A percentile compares a stretch with the other conserved stretches of the same genome.
phyloP scores from a whole-genome alignment of 2,329 filamentous ascomycete genomes.

The Ophiostoma sp. region DNA sequence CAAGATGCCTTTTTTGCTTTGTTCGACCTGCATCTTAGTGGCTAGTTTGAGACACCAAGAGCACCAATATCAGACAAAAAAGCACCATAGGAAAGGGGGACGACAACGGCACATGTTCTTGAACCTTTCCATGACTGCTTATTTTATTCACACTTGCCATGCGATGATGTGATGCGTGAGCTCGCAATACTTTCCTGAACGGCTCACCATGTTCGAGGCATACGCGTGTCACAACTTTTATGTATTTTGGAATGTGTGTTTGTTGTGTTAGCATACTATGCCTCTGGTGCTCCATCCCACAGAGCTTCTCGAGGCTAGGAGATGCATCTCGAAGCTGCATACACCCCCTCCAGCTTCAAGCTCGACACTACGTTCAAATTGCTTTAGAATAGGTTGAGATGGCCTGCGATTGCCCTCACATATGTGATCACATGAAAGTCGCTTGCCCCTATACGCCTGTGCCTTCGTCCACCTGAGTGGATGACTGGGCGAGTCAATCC shows the following conservation, averaged over 20 bases:
- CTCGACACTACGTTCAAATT: background rate
- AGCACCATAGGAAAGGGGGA: no score
- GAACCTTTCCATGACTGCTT: background rate
- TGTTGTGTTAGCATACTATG: background rate
- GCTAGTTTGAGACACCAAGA: constrained; percentile 2
- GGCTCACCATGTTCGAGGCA: background rate
- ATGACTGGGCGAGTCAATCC: no score
- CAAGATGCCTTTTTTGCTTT: background rate
- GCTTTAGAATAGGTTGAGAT: no score
- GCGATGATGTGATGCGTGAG: background rate
- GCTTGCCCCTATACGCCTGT: no score
- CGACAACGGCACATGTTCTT: background rate
- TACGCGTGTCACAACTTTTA: background rate
- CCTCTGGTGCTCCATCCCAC: background rate
- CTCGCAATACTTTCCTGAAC: background rate
- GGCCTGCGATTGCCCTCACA: no score
- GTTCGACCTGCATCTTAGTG: constrained; percentile 1
- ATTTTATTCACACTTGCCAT: background rate
- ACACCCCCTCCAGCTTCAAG: background rate
- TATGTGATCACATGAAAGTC: no score
- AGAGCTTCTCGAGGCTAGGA: background rate
- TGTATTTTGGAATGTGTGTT: background rate
- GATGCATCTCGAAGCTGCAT: background rate
- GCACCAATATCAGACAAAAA: background rate
- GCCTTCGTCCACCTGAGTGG: no score